A percentile compares a stretch with the other conserved stretches of the same genome.
Evolutionary conservation across 2,329 filamentous ascomycete genomes (phyloP).

Genomic region (Bipolaris zeicola): DNA sequence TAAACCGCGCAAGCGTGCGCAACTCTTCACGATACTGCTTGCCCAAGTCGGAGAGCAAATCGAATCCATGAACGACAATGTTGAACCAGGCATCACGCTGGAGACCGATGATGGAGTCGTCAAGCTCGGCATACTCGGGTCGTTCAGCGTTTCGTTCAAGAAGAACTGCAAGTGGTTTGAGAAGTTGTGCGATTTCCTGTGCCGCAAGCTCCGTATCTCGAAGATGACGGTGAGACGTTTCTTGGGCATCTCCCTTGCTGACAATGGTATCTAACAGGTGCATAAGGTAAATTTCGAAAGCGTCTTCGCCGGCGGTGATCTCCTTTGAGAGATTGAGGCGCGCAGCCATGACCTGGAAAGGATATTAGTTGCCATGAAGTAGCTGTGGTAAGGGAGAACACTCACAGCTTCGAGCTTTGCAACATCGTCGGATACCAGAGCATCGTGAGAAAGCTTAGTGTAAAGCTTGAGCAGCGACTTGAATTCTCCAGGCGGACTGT

Average conservation of each 20-base stretch:
- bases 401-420: conserved; percentile 73
- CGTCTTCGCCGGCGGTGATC: conserved; percentile 69
- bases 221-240: conserved; percentile 71
- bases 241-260: conserved; percentile 84
- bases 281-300: conserved; percentile 83
- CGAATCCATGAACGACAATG: conserved; percentile 91
- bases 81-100: conserved; percentile 98
- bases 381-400: conserved; percentile 10
- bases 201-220: conserved; percentile 82
- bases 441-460: conserved; percentile 73
- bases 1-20: conserved; percentile 82
- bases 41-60: conserved; percentile 72
- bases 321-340: conserved; percentile 77
- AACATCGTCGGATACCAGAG: conserved; percentile 70
- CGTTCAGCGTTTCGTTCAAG: conserved; percentile 62
- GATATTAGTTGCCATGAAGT: conserved; percentile 7
- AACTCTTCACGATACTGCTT: conserved; percentile 77
- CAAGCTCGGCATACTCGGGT: conserved; percentile 65
- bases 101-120: conserved; percentile 64
- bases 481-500: conserved; percentile 81
- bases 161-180: conserved; percentile 85
- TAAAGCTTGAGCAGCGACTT: conserved; percentile 85
- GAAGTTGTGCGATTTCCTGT: conserved; percentile 82
- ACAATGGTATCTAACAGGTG: conserved; percentile 86
- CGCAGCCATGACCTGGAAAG: conserved; percentile 71